Base-by-base conservation (phyloP, 352 stramenopile genomes). In the Plasmopara muralis region DNA sequence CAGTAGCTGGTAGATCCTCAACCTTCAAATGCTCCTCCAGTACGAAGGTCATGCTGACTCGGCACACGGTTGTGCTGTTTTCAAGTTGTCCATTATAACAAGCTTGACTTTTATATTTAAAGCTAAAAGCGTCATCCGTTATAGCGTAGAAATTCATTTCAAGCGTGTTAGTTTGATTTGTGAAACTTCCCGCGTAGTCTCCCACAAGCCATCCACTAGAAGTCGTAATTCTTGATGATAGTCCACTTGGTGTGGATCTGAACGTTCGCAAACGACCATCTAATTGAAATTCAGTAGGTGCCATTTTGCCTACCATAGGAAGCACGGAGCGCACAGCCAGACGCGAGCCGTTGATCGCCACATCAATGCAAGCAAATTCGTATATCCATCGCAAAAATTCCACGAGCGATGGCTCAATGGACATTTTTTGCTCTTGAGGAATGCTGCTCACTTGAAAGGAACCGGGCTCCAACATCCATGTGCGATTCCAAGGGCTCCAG, bases 41-140 rank as follows among this genome's bases (percentile, higher is more conserved):
- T 28, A 29, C 9, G 46, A 60, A 46, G n/a, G 31, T 55, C 16
- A 60, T 14, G 43, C 28, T 48, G 43, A 48, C 13, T 5, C 43
- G 28, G 28, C 45, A 43, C 10, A 60, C 46, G 29, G 9, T 31
- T 14, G 41, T 47, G 9, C 29, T 37, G 31, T 15, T 12, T 16
- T 42, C 31, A 31, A 49, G 12, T 6, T 31, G 18, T 9, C 25
- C 47, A 16, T 13, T 48, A 20, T 37, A 13, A 30, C 16, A 35
- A 31, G 12, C 15, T 13, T 47, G 30, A 37, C 10, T 34, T 35
- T 40, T 38, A 31, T 29, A 18, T 14, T 15, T 44, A 20, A 14
- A 2, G 3, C 10, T 25, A 18, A 13, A 13, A 39, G 2, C n/a
- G 38, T 14, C 51, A 29, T 37, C 44, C 33, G 14, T 43, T n/a